Evolutionary conservation across 2,329 filamentous ascomycete genomes (phyloP), one percentile per base, ranked within the genome.

Genomic region (Penicillium sp.): DNA sequence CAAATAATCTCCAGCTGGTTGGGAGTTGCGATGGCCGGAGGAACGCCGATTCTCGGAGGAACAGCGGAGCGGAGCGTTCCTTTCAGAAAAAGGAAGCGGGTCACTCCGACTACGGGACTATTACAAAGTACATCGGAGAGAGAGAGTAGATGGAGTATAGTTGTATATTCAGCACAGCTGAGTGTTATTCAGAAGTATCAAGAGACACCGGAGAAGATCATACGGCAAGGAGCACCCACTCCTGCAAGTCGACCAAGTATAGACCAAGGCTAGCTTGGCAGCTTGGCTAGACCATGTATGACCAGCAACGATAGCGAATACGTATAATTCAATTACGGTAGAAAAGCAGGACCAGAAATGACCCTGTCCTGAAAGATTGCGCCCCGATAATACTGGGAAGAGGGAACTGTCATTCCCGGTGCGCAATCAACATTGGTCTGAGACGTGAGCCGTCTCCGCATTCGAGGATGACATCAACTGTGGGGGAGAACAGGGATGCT

Each of bases 31-130:
- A 30, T 10, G 27, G 15, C 41, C 44, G 44, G 32, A 40, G 45
- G 50, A 47, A 26, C 45, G 49, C 51, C 49, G 48, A 57, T 52
- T 9, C 17, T 52, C 45, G 54, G 54, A 54, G 44, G 12, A 15
- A 37, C 24, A 43, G 44, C 39, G 24, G 24, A 51, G 21, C 15
- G 18, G 18, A 24, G 7, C 15, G 30, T 41, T 24, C n/a, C 21
- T 15, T n/a, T n/a, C n/a, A n/a, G n/a, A n/a, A n/a, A 10, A 17
- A 40, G 9, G 36, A 40, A 13, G 15, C 24, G 24, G 24, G 15
- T 20, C 23, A 21, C 23, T 17, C 39, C 24, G 24, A 20, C n/a
- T 20, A 42, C 39, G 21, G 13, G 17, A 15, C 23, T 40, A 40
- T 21, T 23, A 34, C 17, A 17, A 17, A 17, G 6, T 27, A 27